Conservation (phyloP, 495 filamentous ascomycete species). For the Aspergillus bertholletiae region DNA sequence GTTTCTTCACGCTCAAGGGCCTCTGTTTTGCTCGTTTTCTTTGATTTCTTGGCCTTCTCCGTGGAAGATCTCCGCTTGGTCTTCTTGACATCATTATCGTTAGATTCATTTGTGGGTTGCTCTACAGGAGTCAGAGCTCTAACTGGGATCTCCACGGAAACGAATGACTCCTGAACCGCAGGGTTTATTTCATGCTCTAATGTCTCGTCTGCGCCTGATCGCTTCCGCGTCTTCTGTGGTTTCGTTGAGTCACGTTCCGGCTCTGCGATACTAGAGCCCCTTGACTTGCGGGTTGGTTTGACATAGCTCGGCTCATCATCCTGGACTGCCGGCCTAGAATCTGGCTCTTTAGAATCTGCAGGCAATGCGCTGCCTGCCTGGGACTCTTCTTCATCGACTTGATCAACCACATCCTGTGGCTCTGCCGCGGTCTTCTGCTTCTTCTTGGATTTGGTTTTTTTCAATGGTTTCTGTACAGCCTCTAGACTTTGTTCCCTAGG, state of each 20-base stretch:
- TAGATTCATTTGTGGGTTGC: slow-evolving; percentile 31
- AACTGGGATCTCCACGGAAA: slow-evolving; percentile 33
- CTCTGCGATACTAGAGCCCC: background rate
- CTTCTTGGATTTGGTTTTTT: slow-evolving; percentile 38
- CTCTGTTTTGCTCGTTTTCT: slow-evolving; percentile 15
- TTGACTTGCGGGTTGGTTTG: background rate
- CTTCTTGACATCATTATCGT: slow-evolving; percentile 25
- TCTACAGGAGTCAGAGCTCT: slow-evolving; percentile 26
- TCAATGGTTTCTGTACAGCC: slow-evolving; percentile 30
- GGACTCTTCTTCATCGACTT: slow-evolving; percentile 44
- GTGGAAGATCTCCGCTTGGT: slow-evolving; percentile 40
- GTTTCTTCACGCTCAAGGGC: background rate
- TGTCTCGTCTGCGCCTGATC: background rate
- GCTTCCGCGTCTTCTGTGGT: background rate
- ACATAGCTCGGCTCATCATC: background rate
- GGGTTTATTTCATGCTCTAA: slow-evolving; percentile 34
- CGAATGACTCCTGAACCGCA: slow-evolving; percentile 35
- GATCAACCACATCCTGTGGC: slow-evolving; percentile 28
- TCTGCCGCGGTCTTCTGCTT: slow-evolving; percentile 32
- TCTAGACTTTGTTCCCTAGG: slow-evolving; percentile 21
- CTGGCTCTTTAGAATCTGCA: background rate
- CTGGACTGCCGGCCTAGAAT: background rate
- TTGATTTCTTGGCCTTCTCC: slow-evolving; percentile 42
- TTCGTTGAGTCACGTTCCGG: background rate
- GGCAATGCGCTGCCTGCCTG: slow-evolving; percentile 36